Conservation (phyloP, 1,139 yeast species). For the Scheffersomyces illinoinensis region DNA sequence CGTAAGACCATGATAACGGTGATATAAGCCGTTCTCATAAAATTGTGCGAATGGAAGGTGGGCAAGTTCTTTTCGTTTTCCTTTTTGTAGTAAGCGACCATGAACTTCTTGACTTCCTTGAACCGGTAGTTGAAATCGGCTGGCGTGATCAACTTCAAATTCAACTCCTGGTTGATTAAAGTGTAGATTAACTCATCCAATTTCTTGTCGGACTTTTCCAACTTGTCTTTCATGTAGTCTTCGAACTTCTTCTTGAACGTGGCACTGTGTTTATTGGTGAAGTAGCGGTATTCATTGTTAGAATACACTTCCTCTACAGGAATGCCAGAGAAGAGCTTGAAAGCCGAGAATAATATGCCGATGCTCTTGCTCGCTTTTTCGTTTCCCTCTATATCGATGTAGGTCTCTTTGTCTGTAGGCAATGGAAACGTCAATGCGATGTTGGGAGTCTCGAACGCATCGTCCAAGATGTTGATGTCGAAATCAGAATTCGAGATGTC, state of each 20-base stretch:
- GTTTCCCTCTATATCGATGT: constrained; percentile 32
- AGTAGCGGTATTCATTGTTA: constrained; percentile 36
- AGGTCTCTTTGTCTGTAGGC: constrained; percentile 37
- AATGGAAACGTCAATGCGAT: constrained; percentile 41
- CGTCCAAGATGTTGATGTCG: constrained; percentile 41
- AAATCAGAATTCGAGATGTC: constrained; percentile 14
- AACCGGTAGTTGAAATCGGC: constrained; percentile 36
- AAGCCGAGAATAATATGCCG: constrained; percentile 27
- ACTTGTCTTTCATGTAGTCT: constrained; percentile 34
- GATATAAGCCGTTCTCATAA: constrained; percentile 36
- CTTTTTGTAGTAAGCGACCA: constrained; percentile 38
- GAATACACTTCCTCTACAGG: constrained; percentile 34
- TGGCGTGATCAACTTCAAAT: constrained; percentile 40
- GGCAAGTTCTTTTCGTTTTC: constrained; percentile 45
- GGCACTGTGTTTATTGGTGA: constrained; percentile 34
- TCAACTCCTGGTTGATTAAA: constrained; percentile 41
- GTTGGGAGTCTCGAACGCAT: constrained; percentile 32
- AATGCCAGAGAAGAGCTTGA: constrained; percentile 26
- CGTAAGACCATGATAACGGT: constrained; percentile 36
- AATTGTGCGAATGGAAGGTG: constrained; percentile 22
- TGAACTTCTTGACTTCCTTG: constrained; percentile 38
- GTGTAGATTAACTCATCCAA: constrained; percentile 41
- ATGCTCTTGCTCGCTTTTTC: constrained; percentile 21
- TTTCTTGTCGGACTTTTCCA: constrained; percentile 32
- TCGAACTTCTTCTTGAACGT: constrained; percentile 30